Percentiles rank a stretch among this genome's conserved stretches.
Evolutionary conservation across 305 asterid species (phyloP).

Genomic region (Solanum hybrid): DNA sequence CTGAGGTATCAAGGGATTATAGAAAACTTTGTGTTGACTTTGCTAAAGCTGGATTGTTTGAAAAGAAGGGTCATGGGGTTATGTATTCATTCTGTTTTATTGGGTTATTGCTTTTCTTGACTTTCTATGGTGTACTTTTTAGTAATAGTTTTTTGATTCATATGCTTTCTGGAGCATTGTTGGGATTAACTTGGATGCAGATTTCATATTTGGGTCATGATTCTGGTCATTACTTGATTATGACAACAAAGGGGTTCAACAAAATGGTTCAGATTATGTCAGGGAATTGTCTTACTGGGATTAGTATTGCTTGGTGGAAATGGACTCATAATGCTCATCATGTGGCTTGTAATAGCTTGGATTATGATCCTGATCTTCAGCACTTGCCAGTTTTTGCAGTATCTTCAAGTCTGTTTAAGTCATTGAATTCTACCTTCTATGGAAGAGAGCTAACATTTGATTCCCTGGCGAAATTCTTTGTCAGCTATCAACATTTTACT

Average conservation of each 20-base stretch:
- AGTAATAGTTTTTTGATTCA: not conserved
- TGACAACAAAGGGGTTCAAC: not conserved
- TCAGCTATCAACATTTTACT: not conserved
- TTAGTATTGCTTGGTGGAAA: not conserved
- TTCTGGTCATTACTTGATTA: not conserved
- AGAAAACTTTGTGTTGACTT: slow-evolving; percentile 24
- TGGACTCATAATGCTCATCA: not conserved
- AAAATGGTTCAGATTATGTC: not conserved
- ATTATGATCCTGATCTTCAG: not conserved
- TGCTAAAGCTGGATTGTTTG: slow-evolving; percentile 29
- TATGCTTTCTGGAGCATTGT: not conserved
- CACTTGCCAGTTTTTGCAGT: not conserved
- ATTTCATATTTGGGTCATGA: not conserved
- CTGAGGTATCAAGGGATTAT: slow-evolving; percentile 31
- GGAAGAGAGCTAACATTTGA: not conserved
- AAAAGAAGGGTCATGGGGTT: slow-evolving; percentile 32
- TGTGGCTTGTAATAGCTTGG: not conserved
- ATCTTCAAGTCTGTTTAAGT: not conserved
- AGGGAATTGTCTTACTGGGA: not conserved
- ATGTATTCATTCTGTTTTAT: slow-evolving; percentile 16
- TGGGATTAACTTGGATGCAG: not conserved
- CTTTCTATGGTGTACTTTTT: not conserved
- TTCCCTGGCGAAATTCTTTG: not conserved
- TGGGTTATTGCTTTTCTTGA: not conserved
- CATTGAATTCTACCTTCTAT: not conserved